Evolutionary conservation across 2,329 filamentous ascomycete genomes (phyloP).

Genomic region (Verticillium dahliae): DNA sequence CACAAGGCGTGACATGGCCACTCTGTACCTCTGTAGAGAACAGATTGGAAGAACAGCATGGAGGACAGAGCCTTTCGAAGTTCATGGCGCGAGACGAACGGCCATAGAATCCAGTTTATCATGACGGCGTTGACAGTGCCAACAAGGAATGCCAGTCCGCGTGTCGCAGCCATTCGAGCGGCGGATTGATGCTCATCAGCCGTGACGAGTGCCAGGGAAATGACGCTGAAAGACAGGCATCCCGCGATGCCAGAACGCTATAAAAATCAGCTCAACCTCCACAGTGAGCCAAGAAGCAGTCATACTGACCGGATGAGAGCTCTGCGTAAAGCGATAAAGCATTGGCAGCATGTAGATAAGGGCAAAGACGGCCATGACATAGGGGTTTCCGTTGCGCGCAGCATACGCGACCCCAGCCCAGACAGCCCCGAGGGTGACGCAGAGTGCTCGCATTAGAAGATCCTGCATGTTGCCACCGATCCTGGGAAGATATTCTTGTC

Average conservation of each 20-base stretch:
- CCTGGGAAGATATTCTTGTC: not conserved
- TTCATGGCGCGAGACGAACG: conserved; percentile 54
- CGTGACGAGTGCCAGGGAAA: conserved; percentile 37
- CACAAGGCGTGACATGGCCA: not conserved
- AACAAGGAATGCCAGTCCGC: conserved; percentile 43
- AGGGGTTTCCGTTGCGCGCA: conserved; percentile 45
- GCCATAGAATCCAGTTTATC: conserved; percentile 55
- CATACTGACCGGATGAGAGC: conserved; percentile 39
- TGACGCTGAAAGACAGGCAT: conserved; percentile 49
- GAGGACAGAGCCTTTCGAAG: conserved; percentile 46
- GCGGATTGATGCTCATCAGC: conserved; percentile 24
- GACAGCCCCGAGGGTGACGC: conserved; percentile 42
- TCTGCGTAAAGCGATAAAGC: conserved; percentile 50
- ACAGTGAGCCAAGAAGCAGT: not conserved
- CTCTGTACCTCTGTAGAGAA: conserved; percentile 45
- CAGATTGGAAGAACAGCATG: conserved; percentile 52
- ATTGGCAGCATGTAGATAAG: conserved; percentile 53
- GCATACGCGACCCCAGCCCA: conserved; percentile 49
- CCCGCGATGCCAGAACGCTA: conserved; percentile 51
- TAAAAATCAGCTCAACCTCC: not conserved
- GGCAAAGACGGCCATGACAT: conserved; percentile 48
- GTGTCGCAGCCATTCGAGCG: conserved; percentile 34
- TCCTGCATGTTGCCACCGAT: conserved; percentile 54
- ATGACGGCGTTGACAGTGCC: conserved; percentile 47
- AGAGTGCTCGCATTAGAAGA: conserved; percentile 42